Evolutionary conservation across 2,329 filamentous ascomycete species (phyloP), one percentile per base, ranked within the genome.

Genomic region (Fusarium multiceps): DNA sequence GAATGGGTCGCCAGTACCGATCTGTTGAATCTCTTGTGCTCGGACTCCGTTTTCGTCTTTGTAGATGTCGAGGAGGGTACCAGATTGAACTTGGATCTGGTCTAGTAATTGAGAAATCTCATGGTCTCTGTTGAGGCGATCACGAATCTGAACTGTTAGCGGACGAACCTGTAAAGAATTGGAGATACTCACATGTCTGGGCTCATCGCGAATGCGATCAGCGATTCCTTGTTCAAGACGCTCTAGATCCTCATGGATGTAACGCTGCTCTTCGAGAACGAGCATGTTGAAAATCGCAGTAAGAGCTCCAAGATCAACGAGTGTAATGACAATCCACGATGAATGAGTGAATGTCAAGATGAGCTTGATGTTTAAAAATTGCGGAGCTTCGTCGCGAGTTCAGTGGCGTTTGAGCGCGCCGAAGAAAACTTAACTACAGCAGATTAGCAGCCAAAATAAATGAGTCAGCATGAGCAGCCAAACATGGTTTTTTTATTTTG

Each of bases 181-280:
- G 20, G 18, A 21, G 37, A 30, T 56, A 84, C 90, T 80, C 84
- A 94, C 93, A 80, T 95, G 92, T 81, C 92, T 93, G 47, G 95
- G 94, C 71, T 98, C 94, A 72, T 98, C 93, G 68, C 90, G 87
- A 65, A 97, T 89, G 76, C 94, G 92, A 82, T 98, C 94, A 57
- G 93, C 92, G 75, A 98, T 92, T 56, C 93, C 96, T 80, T 97
- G 93, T 82, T 99, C 96, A 63, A 99, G 88, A 69, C 96, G 91
- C 86, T 99, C 96, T 53, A 99, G 84, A 82, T 99, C 96, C 88
- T 99, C 96, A 75, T 98, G 94, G 75, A 98, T 89, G 76, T 93
- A 94, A 75, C 96, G 89, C 82, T 98, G 92, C 75, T 98, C 94
- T 85, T 99, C 97, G 69, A 98, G 83, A 73, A 97, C 84, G 90